These are phyloP conservation scores for Sugiyamaella valdiviana DNA, from an alignment of 805 yeast species.

Conservation along the genomic window DNA sequence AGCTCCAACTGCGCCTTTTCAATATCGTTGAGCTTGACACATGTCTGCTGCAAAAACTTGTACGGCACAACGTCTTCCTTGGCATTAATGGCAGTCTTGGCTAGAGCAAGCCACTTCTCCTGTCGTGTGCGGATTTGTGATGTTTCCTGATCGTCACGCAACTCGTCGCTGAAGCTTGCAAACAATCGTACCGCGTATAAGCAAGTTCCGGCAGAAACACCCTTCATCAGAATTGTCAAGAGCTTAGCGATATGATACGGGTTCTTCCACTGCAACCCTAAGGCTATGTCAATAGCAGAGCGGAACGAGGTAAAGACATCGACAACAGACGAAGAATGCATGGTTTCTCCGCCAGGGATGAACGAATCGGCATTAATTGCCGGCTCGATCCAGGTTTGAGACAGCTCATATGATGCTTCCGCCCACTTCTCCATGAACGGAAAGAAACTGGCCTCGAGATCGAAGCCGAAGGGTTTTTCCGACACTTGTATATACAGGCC, in stretches of 20 bases:
- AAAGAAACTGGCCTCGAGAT: constrained; percentile 52
- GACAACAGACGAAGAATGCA: constrained; percentile 53
- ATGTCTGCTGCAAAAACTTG: constrained; percentile 53
- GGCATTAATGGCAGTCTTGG: constrained; percentile 34
- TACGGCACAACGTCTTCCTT: constrained; percentile 45
- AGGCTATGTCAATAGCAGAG: constrained; percentile 51
- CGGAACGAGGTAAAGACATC: constrained; percentile 62
- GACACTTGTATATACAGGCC: constrained; percentile 43
- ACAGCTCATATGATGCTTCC: constrained; percentile 39
- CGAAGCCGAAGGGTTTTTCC: constrained; percentile 41
- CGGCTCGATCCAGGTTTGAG: constrained; percentile 44
- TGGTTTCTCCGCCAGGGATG: constrained; percentile 31
- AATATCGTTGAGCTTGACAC: constrained; percentile 71
- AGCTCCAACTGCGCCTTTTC: constrained; percentile 38
- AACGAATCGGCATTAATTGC: constrained; percentile 56
- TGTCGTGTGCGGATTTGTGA: constrained; percentile 19
- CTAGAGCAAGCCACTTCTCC: constrained; percentile 33
- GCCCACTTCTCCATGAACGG: constrained; percentile 41
- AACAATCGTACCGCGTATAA: constrained; percentile 24
- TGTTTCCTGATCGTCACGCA: constrained; percentile 18
- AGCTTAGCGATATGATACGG: constrained; percentile 55
- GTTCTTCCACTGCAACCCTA: constrained; percentile 59
- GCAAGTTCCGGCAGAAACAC: constrained; percentile 56
- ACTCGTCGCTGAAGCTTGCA: constrained; percentile 23
- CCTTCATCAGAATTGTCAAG: constrained; percentile 53